phyloP scores from a whole-genome alignment of 805 yeast species.

The Kregervanrija delftensis region DNA sequence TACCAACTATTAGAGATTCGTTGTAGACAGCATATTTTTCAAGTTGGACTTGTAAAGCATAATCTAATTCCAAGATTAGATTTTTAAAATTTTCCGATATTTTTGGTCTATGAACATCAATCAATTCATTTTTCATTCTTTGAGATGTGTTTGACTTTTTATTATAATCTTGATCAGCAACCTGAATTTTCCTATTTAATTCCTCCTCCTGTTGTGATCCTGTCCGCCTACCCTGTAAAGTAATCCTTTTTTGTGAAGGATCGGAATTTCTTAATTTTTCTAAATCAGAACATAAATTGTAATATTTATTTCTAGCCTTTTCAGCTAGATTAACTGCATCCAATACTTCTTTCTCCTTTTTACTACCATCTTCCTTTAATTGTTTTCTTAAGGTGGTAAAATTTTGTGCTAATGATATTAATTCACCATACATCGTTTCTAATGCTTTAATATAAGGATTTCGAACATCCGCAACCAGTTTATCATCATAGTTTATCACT shows the following conservation, averaged over 20 bases:
- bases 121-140: slow-evolving; percentile 64
- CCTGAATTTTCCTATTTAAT: slow-evolving; percentile 66
- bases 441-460: slow-evolving; percentile 72
- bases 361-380: slow-evolving; percentile 73
- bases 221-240: slow-evolving; percentile 72
- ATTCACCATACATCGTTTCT: slow-evolving; percentile 80
- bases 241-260: slow-evolving; percentile 76
- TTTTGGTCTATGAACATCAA: slow-evolving; percentile 71
- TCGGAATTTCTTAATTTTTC: slow-evolving; percentile 73
- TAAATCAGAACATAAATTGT: slow-evolving; percentile 75
- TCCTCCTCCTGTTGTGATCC: slow-evolving; percentile 90
- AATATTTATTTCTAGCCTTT: slow-evolving; percentile 76
- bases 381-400: slow-evolving; percentile 68
- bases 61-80: slow-evolving; percentile 78
- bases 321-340: slow-evolving; percentile 83
- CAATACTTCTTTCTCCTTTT: slow-evolving; percentile 75
- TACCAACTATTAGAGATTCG: slow-evolving; percentile 75
- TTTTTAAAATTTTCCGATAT: slow-evolving; percentile 65
- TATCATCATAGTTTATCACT: slow-evolving; percentile 73
- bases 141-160: slow-evolving; percentile 68
- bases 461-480: slow-evolving; percentile 57
- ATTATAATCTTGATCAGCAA: slow-evolving; percentile 83
- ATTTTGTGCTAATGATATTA: slow-evolving; percentile 61
- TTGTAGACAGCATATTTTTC: slow-evolving; percentile 84
- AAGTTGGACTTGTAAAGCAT: slow-evolving; percentile 81